phyloP scores from a whole-genome alignment of 768 basidiomycete species.

The Pholiota conissans region DNA sequence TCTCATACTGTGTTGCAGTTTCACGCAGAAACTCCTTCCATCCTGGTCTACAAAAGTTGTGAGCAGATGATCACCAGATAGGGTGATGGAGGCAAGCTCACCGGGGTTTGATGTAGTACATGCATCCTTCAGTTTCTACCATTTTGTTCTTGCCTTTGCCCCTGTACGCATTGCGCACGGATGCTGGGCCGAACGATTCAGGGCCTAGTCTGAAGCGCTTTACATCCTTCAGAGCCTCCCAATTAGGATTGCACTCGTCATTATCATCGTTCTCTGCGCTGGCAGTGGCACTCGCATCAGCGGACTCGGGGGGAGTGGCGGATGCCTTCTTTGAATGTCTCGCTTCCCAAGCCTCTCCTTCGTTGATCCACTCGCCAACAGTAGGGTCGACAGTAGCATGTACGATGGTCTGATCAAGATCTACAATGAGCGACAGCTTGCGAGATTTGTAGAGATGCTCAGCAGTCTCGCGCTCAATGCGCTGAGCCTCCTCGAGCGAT shows the following conservation, averaged over 20 bases:
- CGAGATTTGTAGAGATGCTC: conserved; percentile 71
- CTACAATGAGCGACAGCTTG: conserved; percentile 93
- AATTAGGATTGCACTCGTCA: conserved; percentile 87
- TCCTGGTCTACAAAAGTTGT: conserved; percentile 59
- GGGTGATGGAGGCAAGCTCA: conserved; percentile 35
- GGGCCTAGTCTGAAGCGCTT: conserved; percentile 84
- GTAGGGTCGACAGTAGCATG: conserved; percentile 99
- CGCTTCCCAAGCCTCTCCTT: conserved; percentile 80
- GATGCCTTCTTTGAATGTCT: conserved; percentile 46
- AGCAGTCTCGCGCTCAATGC: conserved; percentile 83
- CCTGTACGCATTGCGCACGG: conserved; percentile 35
- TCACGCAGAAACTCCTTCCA: conserved; percentile 74
- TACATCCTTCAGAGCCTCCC: conserved; percentile 88
- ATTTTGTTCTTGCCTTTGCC: conserved; percentile 61
- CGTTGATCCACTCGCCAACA: conserved; percentile 94
- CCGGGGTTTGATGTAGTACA: conserved; percentile 99
- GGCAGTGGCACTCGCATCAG: conserved; percentile 21
- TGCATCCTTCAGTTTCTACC: conserved; percentile 79
- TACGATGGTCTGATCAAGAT: conserved; percentile 98
- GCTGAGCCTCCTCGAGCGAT: conserved; percentile 87
- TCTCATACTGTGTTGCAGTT: conserved; percentile 83
- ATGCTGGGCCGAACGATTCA: conserved; percentile 60
- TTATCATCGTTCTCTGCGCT: conserved; percentile 46
- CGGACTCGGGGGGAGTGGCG: conserved; percentile 17
- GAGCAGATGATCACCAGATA: neutral